Evolutionary conservation across 1,284 basidiomycete species (phyloP), one percentile per base, ranked within the genome.

Genomic region (Sanghuangporus sanghuang): DNA sequence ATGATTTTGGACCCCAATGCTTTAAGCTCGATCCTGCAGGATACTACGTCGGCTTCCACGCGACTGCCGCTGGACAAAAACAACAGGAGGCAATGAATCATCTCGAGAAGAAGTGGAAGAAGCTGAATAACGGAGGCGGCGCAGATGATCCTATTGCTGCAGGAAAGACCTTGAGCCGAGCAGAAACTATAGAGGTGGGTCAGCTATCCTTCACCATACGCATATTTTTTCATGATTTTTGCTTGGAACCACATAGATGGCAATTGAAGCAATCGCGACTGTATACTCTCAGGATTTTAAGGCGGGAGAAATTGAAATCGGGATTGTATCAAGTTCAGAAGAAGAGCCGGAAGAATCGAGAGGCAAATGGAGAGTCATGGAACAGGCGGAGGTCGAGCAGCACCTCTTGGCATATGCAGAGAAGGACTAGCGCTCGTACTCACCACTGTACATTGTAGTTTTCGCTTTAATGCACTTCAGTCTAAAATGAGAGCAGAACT

Each of bases 1-100:
- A 89, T 23, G 95, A 98, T 74, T 82, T 83, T 57, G 93, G 93
- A 16, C 96, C 97, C 12, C 96, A 98, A 77, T 86, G 92, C 71
- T 99, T 98, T 85, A 98, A 98, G 78, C 88, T 99, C 64, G 97
- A 99, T 74, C 97, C 97, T 6, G 97, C 97, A 1, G 97, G 97
- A 2, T 98, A 97, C 80, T 99, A 95, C 74, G 93, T 98, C 52
- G 97, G 97, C 1, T 99, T 96, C 82, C 95, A 98, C 70, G 97
- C 96, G 21, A 97, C 96, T 1, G 88, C 96, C 0, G 89, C 95
- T 0, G 97, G 97, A 0, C 93, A 96, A 76, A 99, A 99, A 73
- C 96, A 99, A 73, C 96, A 97, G 70, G 97, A 99, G 74, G 95
- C 95, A 3, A 98, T 96, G 87, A 99, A 98, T 76, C 92, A 93